These are phyloP conservation scores for Fusarium sp. DNA, from an alignment of 2,329 filamentous ascomycete species.

Conservation along the genomic window DNA sequence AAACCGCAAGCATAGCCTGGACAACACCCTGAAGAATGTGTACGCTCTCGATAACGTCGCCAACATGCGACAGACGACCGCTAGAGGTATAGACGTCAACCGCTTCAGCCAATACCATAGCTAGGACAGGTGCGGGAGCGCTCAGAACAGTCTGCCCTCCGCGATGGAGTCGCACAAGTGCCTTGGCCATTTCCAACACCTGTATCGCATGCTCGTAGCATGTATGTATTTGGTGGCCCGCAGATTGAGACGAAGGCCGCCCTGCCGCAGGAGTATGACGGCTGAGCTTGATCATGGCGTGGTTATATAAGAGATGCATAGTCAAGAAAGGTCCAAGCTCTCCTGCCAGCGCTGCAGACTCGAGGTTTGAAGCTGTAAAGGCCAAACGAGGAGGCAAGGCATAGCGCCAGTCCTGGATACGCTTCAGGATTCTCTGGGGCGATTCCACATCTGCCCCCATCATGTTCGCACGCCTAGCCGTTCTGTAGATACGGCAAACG, in stretches of 20 bases:
- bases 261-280: slow-evolving; percentile 64
- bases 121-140: slow-evolving; percentile 71
- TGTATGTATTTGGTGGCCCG: slow-evolving; percentile 60
- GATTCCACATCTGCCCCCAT: slow-evolving; percentile 48
- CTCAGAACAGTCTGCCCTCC: slow-evolving; percentile 49
- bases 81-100: slow-evolving; percentile 75
- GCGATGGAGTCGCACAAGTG: slow-evolving; percentile 55
- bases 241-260: slow-evolving; percentile 56
- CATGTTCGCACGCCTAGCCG: slow-evolving; percentile 49
- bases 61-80: slow-evolving; percentile 64
- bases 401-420: slow-evolving; percentile 69
- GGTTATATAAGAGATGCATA: slow-evolving; percentile 76
- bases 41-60: slow-evolving; percentile 66
- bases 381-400: slow-evolving; percentile 67
- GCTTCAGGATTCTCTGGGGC: slow-evolving; percentile 62
- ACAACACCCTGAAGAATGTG: slow-evolving; percentile 65
- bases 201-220: slow-evolving; percentile 66
- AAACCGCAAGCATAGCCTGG: slow-evolving; percentile 67
- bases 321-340: slow-evolving; percentile 70
- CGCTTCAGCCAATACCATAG: slow-evolving; percentile 72
- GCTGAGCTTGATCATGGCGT: slow-evolving; percentile 73
- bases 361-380: slow-evolving; percentile 69
- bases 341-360: slow-evolving; percentile 65
- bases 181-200: slow-evolving; percentile 62
- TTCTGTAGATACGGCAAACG: slow-evolving; percentile 67